Base-by-base conservation (phyloP, 306 rosid species). In the Elaeagnus macrophylla region DNA sequence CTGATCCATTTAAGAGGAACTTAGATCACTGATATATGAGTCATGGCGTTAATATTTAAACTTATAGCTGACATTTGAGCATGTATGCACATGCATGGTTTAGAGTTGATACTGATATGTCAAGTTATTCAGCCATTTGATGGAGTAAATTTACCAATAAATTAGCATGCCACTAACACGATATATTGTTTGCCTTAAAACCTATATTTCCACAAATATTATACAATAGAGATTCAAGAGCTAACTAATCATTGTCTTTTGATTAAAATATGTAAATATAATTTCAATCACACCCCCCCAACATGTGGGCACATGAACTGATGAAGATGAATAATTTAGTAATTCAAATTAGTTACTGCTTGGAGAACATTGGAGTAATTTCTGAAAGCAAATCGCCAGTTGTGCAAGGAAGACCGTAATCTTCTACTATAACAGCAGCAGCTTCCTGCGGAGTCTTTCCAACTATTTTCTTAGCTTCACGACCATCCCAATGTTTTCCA, bases 401-500 rank as follows among this genome's bases (percentile, higher is more conserved):
- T 18, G 96, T 70, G 83, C 96, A 91, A 35, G 93, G 47, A 62
- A 91, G 96, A 57, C 60, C 80, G 57, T 91, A 91, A 66, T 78
- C 95, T 57, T 86, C 81, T 42, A 86, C 77, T 64, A 91, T 20
- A 7, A 70, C 69, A 62, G 85, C 70, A 17, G 95, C 81, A 51
- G 84, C 74, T 70, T 91, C 96, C 7, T 70, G 60, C 19, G 97
- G 93, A 13, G 86, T 80, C 73, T 69, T 91, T 13, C 96, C 96
- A 3, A 61, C 49, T 48, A 77, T 54, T 59, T 75, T 80, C 39
- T 66, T 80, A 61, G 75, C 65, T 72, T 91, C 97, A 57, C 97
- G 79, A 38, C 89, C 97, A 74, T 91, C 97, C 97, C 97, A 91
- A 60, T 80, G 69, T 72, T 84, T 84, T 46, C 89, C 97, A 44